phyloP scores from a whole-genome alignment of 2,329 filamentous ascomycete species.

The Phoma sp. region DNA sequence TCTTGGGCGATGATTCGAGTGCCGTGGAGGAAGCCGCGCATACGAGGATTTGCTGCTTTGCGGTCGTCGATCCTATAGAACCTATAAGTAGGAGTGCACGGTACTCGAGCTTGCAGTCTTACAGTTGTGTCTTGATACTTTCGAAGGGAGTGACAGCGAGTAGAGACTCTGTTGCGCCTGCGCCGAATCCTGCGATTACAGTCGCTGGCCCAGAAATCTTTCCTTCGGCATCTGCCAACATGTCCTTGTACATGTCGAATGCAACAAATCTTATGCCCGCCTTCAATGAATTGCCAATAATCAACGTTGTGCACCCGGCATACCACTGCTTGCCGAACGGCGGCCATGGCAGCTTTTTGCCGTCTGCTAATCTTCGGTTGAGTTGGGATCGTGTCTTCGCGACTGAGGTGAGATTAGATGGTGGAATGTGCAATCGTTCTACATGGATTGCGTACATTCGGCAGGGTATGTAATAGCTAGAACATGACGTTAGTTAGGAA shows the following conservation, averaged over 20 bases:
- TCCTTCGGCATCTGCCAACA: conserved; percentile 82
- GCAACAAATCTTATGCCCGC: conserved; percentile 97
- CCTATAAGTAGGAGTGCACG: conserved; percentile 2
- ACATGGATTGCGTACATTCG: conserved; percentile 69
- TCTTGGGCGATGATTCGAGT: conserved; percentile 86
- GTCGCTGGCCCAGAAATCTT: conserved; percentile 90
- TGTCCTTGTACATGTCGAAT: conserved; percentile 89
- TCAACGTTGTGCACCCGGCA: conserved; percentile 94
- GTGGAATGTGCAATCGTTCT: not conserved
- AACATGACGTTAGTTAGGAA: conserved; percentile 26
- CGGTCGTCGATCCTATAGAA: conserved; percentile 82
- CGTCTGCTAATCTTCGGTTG: conserved; percentile 80
- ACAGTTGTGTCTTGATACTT: conserved; percentile 95
- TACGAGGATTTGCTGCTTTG: conserved; percentile 81
- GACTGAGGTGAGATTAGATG: conserved; percentile 59
- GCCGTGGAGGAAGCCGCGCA: conserved; percentile 92
- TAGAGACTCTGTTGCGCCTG: conserved; percentile 90
- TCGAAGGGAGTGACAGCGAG: conserved; percentile 96
- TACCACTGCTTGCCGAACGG: conserved; percentile 96
- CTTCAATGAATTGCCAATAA: conserved; percentile 96
- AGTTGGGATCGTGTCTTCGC: conserved; percentile 95
- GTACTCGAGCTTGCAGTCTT: conserved; percentile 12
- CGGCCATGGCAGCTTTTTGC: conserved; percentile 91
- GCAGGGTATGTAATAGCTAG: conserved; percentile 89
- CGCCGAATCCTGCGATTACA: conserved; percentile 91